Conservation (phyloP, 1,284 basidiomycete genomes). For the Cryptococcus sp. region DNA sequence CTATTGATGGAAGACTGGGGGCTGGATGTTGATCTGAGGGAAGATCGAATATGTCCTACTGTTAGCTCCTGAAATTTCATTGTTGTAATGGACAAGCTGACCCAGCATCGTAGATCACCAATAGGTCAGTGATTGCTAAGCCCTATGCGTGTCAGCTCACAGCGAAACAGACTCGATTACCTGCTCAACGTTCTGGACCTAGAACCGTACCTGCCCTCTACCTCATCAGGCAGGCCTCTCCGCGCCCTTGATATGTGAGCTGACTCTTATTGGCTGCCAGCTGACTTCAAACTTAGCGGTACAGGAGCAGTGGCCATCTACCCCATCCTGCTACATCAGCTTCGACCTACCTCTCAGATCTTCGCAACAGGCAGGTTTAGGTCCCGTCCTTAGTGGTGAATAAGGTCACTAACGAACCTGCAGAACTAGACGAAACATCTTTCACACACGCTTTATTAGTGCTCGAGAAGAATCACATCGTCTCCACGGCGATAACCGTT, state of each 20-base stretch:
- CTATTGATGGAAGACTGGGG: constrained; percentile 73
- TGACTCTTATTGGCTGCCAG: constrained; percentile 18
- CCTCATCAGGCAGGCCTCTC: constrained; percentile 19
- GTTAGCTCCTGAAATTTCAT: constrained; percentile 56
- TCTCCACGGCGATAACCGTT: constrained; percentile 56
- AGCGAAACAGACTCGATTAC: constrained; percentile 68
- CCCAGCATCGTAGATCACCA: constrained; percentile 39
- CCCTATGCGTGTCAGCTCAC: not conserved
- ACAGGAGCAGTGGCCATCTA: constrained; percentile 91
- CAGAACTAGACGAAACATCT: constrained; percentile 71
- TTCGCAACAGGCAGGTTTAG: constrained; percentile 66
- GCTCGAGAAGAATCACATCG: constrained; percentile 61
- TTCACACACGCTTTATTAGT: constrained; percentile 61
- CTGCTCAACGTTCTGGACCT: constrained; percentile 71
- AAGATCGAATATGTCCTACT: constrained; percentile 79
- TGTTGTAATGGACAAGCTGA: not conserved
- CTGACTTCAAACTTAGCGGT: constrained; percentile 60
- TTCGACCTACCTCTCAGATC: constrained; percentile 63
- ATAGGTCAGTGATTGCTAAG: constrained; percentile 34
- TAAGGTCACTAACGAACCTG: not conserved
- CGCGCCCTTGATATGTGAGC: constrained; percentile 58
- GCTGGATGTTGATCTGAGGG: constrained; percentile 64
- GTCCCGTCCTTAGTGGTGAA: not conserved
- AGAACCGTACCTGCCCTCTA: constrained; percentile 21
- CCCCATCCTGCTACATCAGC: constrained; percentile 69